These are phyloP conservation scores for Panellus pusillus DNA, from an alignment of 768 basidiomycete species.

Conservation along the genomic window DNA sequence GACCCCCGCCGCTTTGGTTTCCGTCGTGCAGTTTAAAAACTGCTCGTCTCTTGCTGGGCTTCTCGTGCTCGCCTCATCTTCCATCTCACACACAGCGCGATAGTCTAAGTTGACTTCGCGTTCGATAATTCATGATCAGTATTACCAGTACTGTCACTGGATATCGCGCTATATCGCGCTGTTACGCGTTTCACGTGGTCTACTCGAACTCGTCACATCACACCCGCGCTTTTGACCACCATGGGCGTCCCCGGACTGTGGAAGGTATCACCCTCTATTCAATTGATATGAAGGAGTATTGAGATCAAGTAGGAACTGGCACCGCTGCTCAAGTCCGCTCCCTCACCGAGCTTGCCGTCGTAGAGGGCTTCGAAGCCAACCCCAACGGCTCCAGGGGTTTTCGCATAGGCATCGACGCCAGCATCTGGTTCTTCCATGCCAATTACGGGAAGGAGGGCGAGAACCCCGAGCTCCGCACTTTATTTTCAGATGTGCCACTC, in stretches of 20 bases:
- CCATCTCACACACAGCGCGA: too few relatives aligned
- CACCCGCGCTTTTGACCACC: background rate
- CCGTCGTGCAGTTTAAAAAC: too few relatives aligned
- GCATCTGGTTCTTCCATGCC: conserved; percentile 83
- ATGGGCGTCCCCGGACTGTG: conserved; percentile 22
- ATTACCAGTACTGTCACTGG: too few relatives aligned
- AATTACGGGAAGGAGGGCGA: conserved; percentile 77
- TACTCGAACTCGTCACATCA: too few relatives aligned
- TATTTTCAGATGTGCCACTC: conserved; percentile 82
- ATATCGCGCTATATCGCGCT: too few relatives aligned
- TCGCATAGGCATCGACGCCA: conserved; percentile 83
- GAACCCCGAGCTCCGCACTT: conserved; percentile 83
- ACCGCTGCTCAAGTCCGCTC: conserved; percentile 70
- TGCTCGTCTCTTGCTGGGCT: too few relatives aligned
- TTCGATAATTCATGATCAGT: too few relatives aligned
- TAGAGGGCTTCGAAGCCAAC: conserved; percentile 74
- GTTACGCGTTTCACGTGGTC: too few relatives aligned
- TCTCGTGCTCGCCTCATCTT: too few relatives aligned
- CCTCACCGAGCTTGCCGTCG: conserved; percentile 71
- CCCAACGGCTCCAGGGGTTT: conserved; percentile 66
- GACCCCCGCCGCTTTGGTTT: too few relatives aligned
- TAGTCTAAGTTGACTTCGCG: too few relatives aligned
- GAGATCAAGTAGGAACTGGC: conserved; percentile 9
- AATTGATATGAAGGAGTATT: background rate
- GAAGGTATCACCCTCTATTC: conserved; percentile 9